A percentile compares a stretch with the other conserved stretches of the same genome.
Conservation (phyloP, 306 rosid genomes). For the Pueraria montana region DNA sequence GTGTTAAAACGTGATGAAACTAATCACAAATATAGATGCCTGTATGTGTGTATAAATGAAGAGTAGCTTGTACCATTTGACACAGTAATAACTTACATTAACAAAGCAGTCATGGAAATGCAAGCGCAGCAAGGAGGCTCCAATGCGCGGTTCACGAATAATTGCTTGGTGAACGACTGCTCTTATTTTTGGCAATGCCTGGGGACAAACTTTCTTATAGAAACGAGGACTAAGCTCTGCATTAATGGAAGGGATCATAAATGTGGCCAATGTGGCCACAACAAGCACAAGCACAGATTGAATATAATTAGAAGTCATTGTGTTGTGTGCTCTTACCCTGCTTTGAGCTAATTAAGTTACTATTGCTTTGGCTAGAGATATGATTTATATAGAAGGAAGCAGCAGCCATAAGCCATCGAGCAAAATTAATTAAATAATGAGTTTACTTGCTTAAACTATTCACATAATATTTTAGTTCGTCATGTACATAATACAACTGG, state of each 20-base stretch:
- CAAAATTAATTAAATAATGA: not conserved
- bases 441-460: not conserved
- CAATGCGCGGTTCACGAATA: conserved; percentile 44
- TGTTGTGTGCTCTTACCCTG: not conserved
- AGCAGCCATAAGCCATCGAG: not conserved
- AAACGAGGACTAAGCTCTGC: conserved; percentile 37
- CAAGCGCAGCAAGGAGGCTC: conserved; percentile 63
- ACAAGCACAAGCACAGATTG: conserved; percentile 28
- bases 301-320: conserved; percentile 45
- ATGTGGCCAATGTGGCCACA: conserved; percentile 18
- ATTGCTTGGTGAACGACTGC: conserved; percentile 47
- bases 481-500: not conserved
- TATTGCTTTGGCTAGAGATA: conserved; percentile 1
- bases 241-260: conserved; percentile 20
- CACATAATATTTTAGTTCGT: conserved; percentile 27
- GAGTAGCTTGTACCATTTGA: not conserved
- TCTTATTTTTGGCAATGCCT: conserved; percentile 49
- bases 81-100: conserved; percentile 49
- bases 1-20: not conserved
- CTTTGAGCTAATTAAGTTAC: conserved; percentile 3
- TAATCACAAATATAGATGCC: no score
- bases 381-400: conserved; percentile 43
- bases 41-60: not conserved
- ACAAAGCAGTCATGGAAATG: conserved; percentile 70
- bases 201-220: conserved; percentile 47